Evolutionary conservation across 2,329 filamentous ascomycete genomes (phyloP).

Genomic region (Thelonectria discophora): DNA sequence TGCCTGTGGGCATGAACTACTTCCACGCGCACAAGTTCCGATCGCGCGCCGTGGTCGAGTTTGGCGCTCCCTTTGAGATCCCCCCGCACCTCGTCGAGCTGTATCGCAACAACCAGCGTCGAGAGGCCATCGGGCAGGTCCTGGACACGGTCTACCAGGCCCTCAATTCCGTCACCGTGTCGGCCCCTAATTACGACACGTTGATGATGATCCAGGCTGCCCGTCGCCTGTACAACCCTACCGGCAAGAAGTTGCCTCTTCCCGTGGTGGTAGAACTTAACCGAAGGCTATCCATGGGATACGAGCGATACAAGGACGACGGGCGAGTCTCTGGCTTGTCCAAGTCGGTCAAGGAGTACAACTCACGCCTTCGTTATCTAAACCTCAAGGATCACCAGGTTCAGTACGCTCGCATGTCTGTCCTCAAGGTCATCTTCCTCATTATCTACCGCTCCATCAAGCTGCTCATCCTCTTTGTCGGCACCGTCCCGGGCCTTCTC

Average conservation of each 20-base stretch:
- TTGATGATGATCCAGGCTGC: conserved; percentile 97
- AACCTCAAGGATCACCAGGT: conserved; percentile 95
- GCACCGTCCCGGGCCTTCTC: conserved; percentile 84
- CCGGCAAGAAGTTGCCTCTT: conserved; percentile 90
- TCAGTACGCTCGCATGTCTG: conserved; percentile 86
- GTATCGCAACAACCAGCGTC: conserved; percentile 83
- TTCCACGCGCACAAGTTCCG: conserved; percentile 99
- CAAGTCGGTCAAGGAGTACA: conserved; percentile 82
- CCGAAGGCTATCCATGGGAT: conserved; percentile 87
- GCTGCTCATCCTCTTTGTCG: conserved; percentile 77
- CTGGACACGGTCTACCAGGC: conserved; percentile 88
- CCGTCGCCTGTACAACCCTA: conserved; percentile 90
- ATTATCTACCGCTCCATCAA: conserved; percentile 84
- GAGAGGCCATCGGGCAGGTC: conserved; percentile 86
- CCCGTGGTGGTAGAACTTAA: conserved; percentile 95
- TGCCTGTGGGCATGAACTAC: conserved; percentile 99
- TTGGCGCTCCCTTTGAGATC: conserved; percentile 88
- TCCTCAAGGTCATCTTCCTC: conserved; percentile 76
- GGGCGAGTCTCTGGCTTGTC: conserved; percentile 81
- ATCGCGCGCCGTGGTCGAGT: conserved; percentile 94
- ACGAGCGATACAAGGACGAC: conserved; percentile 91
- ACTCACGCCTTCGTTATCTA: conserved; percentile 83
- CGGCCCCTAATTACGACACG: conserved; percentile 92
- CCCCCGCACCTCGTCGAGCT: conserved; percentile 82
- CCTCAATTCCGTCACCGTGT: conserved; percentile 88